Evolutionary conservation across 2,329 filamentous ascomycete genomes (phyloP).

Genomic region (Colletotrichum noveboracense): DNA sequence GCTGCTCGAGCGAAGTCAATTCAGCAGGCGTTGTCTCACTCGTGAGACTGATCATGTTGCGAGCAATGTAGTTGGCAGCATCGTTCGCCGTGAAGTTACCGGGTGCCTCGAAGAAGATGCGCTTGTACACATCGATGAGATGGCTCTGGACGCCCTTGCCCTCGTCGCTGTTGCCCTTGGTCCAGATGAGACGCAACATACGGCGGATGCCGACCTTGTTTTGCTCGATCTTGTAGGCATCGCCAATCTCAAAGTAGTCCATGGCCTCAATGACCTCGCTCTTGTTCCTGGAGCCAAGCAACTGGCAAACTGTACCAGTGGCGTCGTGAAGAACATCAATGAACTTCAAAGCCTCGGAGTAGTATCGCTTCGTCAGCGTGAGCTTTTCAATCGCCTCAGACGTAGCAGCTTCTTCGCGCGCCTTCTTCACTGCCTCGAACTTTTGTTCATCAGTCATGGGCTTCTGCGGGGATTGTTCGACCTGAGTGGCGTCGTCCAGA

Average conservation of each 20-base stretch:
- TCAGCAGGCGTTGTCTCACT: conserved; percentile 96
- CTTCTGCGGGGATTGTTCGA: conserved; percentile 65
- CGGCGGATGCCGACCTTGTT: conserved; percentile 90
- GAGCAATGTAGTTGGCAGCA: conserved; percentile 91
- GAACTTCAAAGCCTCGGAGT: conserved; percentile 90
- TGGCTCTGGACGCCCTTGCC: conserved; percentile 97
- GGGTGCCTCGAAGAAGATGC: conserved; percentile 94
- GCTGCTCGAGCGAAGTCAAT: conserved; percentile 91
- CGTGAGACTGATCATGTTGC: conserved; percentile 98
- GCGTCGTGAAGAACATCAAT: conserved; percentile 89
- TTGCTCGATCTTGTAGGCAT: conserved; percentile 95
- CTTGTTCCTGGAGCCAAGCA: conserved; percentile 95
- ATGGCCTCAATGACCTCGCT: conserved; percentile 98
- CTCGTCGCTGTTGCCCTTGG: conserved; percentile 98
- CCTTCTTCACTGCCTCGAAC: conserved; percentile 75
- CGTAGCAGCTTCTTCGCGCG: conserved; percentile 85
- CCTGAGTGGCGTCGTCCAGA: conserved; percentile 86
- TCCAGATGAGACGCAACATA: conserved; percentile 98
- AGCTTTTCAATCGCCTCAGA: conserved; percentile 88
- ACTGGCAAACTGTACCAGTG: conserved; percentile 80
- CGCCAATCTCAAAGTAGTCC: conserved; percentile 95
- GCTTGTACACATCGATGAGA: conserved; percentile 94
- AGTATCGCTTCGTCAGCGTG: conserved; percentile 87
- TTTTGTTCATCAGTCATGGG: conserved; percentile 83
- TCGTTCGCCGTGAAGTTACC: conserved; percentile 88